phyloP scores from a whole-genome alignment of 495 filamentous ascomycete genomes.

The Usnea hakonensis region DNA sequence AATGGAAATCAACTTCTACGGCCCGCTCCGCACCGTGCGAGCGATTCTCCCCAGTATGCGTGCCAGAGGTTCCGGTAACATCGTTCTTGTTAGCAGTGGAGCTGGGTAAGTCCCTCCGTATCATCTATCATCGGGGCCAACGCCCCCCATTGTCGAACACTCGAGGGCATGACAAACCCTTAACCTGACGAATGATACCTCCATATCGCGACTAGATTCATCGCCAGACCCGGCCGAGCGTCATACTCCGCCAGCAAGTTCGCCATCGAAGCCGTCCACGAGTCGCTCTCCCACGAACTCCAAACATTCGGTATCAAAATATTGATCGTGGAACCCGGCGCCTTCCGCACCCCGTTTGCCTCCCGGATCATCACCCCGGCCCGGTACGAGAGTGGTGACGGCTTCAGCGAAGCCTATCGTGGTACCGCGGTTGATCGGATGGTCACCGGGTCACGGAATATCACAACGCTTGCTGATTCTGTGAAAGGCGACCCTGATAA shows the following conservation, averaged over 20 bases:
- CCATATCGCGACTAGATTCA: too few species aligned
- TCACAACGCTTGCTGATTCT: too few species aligned
- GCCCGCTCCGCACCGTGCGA: conserved; percentile 36
- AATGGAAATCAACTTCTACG: conserved; percentile 46
- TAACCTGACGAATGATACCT: too few species aligned
- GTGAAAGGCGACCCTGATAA: conserved; percentile 42
- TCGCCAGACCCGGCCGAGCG: conserved; percentile 18
- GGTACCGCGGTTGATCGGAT: neutral
- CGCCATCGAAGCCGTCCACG: conserved; percentile 27
- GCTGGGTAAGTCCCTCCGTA: too few species aligned
- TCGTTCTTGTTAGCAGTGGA: conserved; percentile 40
- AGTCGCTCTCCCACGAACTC: conserved; percentile 26
- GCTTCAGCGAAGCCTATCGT: neutral
- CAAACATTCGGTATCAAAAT: conserved; percentile 29
- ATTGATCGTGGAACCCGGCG: conserved; percentile 34
- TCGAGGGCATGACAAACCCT: too few species aligned
- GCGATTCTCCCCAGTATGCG: conserved; percentile 40
- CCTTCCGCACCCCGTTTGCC: conserved; percentile 30
- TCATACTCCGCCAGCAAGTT: conserved; percentile 34
- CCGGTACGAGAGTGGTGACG: conserved; percentile 20
- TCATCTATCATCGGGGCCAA: too few species aligned
- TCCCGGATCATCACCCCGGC: conserved; percentile 15
- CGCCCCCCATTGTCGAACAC: too few species aligned
- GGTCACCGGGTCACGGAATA: too few species aligned
- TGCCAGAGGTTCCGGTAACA: conserved; percentile 27